Percentiles rank a stretch among this genome's conserved stretches.
Conservation (phyloP, 306 rosid species). For the Vigna hirtella region DNA sequence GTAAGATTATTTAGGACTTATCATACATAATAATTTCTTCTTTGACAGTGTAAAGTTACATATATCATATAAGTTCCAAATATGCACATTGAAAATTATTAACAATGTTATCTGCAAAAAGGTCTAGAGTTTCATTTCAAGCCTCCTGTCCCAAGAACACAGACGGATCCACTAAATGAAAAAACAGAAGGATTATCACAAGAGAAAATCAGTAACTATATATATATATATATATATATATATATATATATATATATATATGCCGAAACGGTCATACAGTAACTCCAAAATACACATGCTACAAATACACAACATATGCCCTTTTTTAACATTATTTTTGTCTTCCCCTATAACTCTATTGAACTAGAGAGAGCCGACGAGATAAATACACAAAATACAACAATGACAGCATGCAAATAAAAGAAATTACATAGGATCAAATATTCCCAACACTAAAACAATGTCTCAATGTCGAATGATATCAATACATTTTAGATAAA, state of each 20-base stretch:
- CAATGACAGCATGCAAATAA: not conserved
- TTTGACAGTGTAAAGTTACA: too few relatives aligned
- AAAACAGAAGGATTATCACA: not conserved
- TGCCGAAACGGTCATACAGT: not conserved
- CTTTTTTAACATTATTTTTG: not conserved
- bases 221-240: too few relatives aligned
- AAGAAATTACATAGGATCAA: constrained; percentile 16
- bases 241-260: too few relatives aligned
- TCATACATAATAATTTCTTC: too few relatives aligned
- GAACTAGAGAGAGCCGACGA: constrained; percentile 8
- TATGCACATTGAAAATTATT: too few relatives aligned
- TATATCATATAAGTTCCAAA: too few relatives aligned
- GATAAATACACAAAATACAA: constrained; percentile 10
- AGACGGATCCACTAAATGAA: not conserved
- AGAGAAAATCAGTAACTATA: too few relatives aligned
- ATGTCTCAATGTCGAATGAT: constrained; percentile 14
- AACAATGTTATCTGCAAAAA: too few relatives aligned
- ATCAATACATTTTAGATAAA: constrained; percentile 29
- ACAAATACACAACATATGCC: not conserved
- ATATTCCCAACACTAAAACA: constrained; percentile 37
- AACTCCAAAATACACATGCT: not conserved
- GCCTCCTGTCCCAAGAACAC: not conserved
- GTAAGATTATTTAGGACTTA: too few relatives aligned
- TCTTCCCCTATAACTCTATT: not conserved
- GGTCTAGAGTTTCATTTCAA: not conserved